Percentiles rank a stretch among this genome's conserved stretches.
phyloP scores from a whole-genome alignment of 805 yeast genomes.

The Monosporozyma servazzii region DNA sequence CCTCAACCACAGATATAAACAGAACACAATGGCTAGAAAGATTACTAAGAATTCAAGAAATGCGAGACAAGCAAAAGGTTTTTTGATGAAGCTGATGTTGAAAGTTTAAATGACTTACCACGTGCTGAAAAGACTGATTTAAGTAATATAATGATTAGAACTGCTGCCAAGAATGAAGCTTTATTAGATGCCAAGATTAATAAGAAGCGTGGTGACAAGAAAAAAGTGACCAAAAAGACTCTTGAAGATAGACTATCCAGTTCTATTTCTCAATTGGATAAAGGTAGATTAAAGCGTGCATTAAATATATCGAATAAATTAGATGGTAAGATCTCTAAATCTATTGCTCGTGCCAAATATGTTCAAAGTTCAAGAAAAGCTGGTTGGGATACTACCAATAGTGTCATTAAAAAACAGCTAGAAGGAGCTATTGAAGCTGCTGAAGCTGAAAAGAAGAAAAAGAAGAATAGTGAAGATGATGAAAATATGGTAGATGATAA shows the following conservation, averaged over 20 bases:
- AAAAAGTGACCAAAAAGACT: conserved; percentile 20
- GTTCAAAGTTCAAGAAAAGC: conserved; percentile 57
- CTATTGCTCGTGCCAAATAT: conserved; percentile 53
- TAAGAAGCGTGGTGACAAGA: conserved; percentile 27
- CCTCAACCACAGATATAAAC: neutral
- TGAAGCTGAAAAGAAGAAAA: conserved; percentile 2
- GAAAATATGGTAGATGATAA: conserved; percentile 20
- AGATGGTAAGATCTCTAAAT: conserved; percentile 52
- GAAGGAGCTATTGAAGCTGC: neutral
- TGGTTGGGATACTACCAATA: conserved; percentile 64
- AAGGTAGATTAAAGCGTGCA: conserved; percentile 39
- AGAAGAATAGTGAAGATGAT: conserved; percentile 12
- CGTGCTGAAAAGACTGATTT: conserved; percentile 52
- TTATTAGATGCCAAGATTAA: conserved; percentile 49
- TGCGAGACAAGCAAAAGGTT: conserved; percentile 54
- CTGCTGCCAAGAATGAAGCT: conserved; percentile 56
- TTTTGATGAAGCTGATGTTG: conserved; percentile 37
- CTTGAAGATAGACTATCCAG: conserved; percentile 8
- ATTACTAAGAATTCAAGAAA: conserved; percentile 52
- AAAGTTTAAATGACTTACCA: conserved; percentile 43
- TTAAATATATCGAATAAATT: conserved; percentile 45
- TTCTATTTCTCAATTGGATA: conserved; percentile 29
- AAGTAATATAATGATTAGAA: conserved; percentile 56
- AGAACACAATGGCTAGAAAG: conserved; percentile 10
- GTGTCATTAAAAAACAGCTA: conserved; percentile 33